Evolutionary conservation across 1,284 basidiomycete species (phyloP).

Genomic region (Athelia psychrophila): DNA sequence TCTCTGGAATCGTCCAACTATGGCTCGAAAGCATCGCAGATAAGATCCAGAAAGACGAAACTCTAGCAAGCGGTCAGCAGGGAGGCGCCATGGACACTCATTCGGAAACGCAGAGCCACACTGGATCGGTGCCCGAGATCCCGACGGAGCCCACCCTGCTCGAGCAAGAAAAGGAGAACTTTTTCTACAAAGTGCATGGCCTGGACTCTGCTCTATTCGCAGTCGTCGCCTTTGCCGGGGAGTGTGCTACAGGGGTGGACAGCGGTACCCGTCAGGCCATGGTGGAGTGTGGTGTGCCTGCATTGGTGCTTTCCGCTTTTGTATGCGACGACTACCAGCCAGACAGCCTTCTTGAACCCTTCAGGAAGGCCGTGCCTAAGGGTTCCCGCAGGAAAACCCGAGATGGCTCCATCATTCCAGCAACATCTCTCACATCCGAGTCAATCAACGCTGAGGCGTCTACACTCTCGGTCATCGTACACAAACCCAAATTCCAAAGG

Average conservation of each 20-base stretch:
- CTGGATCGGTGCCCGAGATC: neutral
- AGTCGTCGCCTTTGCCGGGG: neutral
- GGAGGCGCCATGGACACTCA: neutral
- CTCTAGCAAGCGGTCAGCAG: neutral
- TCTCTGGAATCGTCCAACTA: neutral
- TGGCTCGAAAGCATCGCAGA: neutral
- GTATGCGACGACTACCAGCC: neutral
- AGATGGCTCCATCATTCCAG: neutral
- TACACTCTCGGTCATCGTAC: neutral
- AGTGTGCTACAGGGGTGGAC: neutral
- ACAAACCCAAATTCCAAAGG: neutral
- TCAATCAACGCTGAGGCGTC: neutral
- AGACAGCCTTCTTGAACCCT: neutral
- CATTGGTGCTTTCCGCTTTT: neutral
- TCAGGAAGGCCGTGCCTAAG: neutral
- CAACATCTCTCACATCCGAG: neutral
- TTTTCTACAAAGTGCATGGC: neutral
- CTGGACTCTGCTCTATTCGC: neutral
- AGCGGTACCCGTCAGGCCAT: neutral
- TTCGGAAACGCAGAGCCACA: neutral
- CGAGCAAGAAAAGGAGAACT: neutral
- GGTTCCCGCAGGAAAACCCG: neutral
- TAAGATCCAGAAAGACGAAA: neutral
- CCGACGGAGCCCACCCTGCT: neutral
- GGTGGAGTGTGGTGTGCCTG: neutral